Evolutionary conservation across 805 yeast species (phyloP).

Genomic region (Kazachstania taianensis): DNA sequence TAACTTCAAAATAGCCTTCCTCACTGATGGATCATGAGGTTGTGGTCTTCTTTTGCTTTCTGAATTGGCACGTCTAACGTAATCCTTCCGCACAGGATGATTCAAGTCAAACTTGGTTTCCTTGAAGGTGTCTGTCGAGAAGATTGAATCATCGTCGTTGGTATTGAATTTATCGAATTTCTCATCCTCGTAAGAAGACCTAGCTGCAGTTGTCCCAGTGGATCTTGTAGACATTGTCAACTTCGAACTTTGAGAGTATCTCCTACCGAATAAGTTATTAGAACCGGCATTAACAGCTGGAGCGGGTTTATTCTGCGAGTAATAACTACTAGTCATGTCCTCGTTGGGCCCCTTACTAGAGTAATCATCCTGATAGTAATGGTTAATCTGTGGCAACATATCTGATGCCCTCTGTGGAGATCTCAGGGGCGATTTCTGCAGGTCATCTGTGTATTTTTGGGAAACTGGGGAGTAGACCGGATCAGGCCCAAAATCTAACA

Average conservation of each 20-base stretch:
- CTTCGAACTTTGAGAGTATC: slow-evolving; percentile 16
- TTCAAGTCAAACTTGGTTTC: slow-evolving; percentile 30
- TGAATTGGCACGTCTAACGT: slow-evolving; percentile 48
- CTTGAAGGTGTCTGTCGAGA: slow-evolving; percentile 27
- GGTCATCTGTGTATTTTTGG: slow-evolving; percentile 6
- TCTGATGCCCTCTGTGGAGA: slow-evolving; percentile 2
- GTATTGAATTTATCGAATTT: slow-evolving; percentile 48
- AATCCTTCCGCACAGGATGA: slow-evolving; percentile 27
- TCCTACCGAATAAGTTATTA: slow-evolving; percentile 11
- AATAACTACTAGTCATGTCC: slow-evolving; percentile 6
- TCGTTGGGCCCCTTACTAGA: neutral
- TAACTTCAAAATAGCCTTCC: slow-evolving; percentile 54
- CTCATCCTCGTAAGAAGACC: slow-evolving; percentile 19
- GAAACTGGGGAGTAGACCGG: slow-evolving; percentile 1
- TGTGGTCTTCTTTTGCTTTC: slow-evolving; percentile 55
- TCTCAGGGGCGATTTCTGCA: slow-evolving; percentile 7
- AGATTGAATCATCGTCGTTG: slow-evolving; percentile 25
- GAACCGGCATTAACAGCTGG: slow-evolving; percentile 5
- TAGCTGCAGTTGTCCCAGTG: slow-evolving; percentile 22
- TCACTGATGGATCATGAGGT: slow-evolving; percentile 35
- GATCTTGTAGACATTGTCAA: slow-evolving; percentile 16
- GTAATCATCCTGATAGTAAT: slow-evolving; percentile 22
- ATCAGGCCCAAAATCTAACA: slow-evolving; percentile 36
- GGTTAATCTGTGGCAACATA: slow-evolving; percentile 3
- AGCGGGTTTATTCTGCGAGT: slow-evolving; percentile 10